Evolutionary conservation across 192 early-diverging fungal species (phyloP), one percentile per base, ranked within the genome.

Genomic region (Coemansia aciculifera): DNA sequence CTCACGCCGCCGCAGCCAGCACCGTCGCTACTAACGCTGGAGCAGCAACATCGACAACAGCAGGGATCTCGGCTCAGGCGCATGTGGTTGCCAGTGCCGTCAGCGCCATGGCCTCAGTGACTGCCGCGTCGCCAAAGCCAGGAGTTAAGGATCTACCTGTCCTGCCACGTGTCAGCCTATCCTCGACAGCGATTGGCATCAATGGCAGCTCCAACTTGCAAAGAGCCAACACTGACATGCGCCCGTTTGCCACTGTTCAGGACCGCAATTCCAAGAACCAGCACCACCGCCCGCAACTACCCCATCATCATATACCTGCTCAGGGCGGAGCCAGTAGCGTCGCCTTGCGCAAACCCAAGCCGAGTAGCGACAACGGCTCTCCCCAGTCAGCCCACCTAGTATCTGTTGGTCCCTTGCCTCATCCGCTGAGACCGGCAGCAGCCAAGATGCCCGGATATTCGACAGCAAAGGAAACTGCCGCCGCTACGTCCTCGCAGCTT

Each of bases 211-310:
- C 42, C 23, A 40, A 59, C 10, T 62, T 81, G 66, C 79, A 81
- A 37, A 64, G 79, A 10, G 74, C 73, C 29, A 75, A 81, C 64
- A 76, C 73, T 9, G 74, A 81, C 40, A 67, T 67, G 63, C 79
- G 71, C 4, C 43, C 74, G 23, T 70, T 75, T n/a, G 48, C 66
- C 23, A n/a, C 61, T 13, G 31, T 57, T 23, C 68, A 63, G 44
- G 62, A 57, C 32, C 59, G 24, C 21, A 63, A 32, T 29, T 3
- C 31, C 19, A 37, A 38, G 23, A 49, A 32, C 24, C 49, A 61
- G 43, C 3, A 57, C 54, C 54, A 57, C 13, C 54, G 54, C 4
- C 54, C 54, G 1, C 54, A 57, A 12, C 29, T 57, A 17, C 46
- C 46, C n/a, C 43, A 67, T 4, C 52, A 66, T 3, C 42, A 67